Base-by-base conservation (phyloP, 495 filamentous ascomycete genomes). In the Bombardia bombarda region DNA sequence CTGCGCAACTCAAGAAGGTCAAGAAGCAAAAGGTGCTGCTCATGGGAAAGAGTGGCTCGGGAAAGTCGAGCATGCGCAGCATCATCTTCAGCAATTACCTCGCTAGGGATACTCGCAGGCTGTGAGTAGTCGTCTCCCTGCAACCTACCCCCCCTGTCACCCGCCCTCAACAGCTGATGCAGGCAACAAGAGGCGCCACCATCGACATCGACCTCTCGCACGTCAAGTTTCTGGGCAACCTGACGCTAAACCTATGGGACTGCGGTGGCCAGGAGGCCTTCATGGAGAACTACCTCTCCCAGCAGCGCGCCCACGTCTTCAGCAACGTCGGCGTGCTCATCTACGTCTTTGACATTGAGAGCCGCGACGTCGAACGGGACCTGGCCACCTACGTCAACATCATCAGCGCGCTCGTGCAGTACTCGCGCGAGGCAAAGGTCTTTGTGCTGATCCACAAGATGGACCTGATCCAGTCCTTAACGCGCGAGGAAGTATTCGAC, bases 11-110 rank as follows among this genome's bases (percentile, higher is more conserved):
- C 22, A 73, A 70, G 49, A 78, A 78, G 47, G 69, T 74, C 17
- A 78, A 78, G 66, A 78, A 77, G 65, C 75, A 78, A 58, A 78
- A 78, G 60, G 73, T 78, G 20, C 62, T 78, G 6, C 61, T 78
- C 38, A 78, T 78, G 90, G 92, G 92, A 48, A 96, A 96, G 69
- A 90, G 84, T 49, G 92, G 92, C 45, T 94, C 90, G n/a, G 92
- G 92, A n/a, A 98, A 98, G 63, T 95, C 90, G 23, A 95, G 88
- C 37, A 98, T 98, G 92, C 78, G 93, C 40, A 89, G 83, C 43
- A 97, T 98, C 53, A 93, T 98, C 53, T 98, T 98, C 67, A 90
- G 83, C 68, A 97, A 98, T 63, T 96, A 95, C 52, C 84, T 96
- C 38, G 92, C 93, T 28, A 90, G 90, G 56, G 93, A 98, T 70